Evolutionary conservation across 441 rosid genomes (phyloP).

Genomic region (Arabidopsis hybrid): DNA sequence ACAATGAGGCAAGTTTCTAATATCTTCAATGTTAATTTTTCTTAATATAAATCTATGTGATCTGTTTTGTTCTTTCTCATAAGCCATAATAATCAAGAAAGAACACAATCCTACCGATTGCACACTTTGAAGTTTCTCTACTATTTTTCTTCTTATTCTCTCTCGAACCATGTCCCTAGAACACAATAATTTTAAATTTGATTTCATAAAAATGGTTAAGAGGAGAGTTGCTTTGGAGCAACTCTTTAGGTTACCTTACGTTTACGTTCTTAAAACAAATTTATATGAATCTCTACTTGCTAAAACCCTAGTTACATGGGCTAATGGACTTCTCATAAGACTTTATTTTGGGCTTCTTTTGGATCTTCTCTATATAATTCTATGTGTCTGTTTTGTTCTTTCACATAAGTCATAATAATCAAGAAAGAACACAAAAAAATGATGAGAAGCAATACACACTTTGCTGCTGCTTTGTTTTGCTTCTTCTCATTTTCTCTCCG

Average conservation of each 20-base stretch:
- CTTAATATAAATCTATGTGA: background rate
- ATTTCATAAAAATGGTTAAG: no score
- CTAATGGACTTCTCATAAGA: background rate
- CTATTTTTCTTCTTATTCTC: no score
- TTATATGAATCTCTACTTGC: background rate
- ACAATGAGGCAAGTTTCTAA: no score
- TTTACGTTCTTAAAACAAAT: background rate
- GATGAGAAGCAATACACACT: background rate
- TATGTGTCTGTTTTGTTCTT: constrained; percentile 6
- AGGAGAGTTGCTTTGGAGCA: background rate
- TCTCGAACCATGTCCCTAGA: no score
- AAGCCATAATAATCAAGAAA: background rate
- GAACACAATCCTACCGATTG: background rate
- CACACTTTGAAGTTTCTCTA: no score
- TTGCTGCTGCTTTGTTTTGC: background rate
- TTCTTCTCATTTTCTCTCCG: background rate
- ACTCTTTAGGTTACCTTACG: background rate
- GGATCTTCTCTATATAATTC: no score
- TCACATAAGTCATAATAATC: background rate
- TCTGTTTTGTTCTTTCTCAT: constrained; percentile 1
- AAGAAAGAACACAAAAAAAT: constrained; percentile 2
- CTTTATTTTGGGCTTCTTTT: no score
- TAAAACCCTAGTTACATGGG: background rate
- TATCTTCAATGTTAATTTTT: background rate
- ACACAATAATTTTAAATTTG: no score